Conservation (phyloP, 2,329 filamentous ascomycete genomes). For the Aspergillus fumigatiaffinis region DNA sequence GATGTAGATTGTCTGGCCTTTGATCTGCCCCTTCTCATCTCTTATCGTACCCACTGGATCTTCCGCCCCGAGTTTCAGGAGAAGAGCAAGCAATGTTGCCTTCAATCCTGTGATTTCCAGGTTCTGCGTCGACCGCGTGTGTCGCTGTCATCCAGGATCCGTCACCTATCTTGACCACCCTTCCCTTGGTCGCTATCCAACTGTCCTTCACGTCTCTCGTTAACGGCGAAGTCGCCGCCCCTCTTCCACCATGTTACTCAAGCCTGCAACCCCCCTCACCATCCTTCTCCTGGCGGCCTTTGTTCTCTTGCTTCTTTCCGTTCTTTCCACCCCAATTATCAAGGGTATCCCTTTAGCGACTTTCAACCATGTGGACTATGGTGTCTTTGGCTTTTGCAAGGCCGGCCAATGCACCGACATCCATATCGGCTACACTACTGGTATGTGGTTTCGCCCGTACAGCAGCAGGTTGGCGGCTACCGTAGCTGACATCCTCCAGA, state of each 20-base stretch:
- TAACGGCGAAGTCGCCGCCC: slow-evolving; percentile 11
- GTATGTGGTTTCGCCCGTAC: slow-evolving; percentile 50
- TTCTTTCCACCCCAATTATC: slow-evolving; percentile 88
- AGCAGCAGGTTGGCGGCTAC: slow-evolving; percentile 5
- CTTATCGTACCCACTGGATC: background rate
- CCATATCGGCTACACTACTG: slow-evolving; percentile 78
- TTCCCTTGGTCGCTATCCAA: background rate
- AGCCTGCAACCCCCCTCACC: slow-evolving; percentile 86
- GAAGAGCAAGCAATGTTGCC: slow-evolving; percentile 8
- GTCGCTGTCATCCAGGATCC: slow-evolving; percentile 7
- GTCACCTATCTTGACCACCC: background rate
- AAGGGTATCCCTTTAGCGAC: slow-evolving; percentile 77
- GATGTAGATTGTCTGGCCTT: background rate
- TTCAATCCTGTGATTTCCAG: slow-evolving; percentile 8
- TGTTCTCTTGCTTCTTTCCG: slow-evolving; percentile 75
- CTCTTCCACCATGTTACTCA: slow-evolving; percentile 63
- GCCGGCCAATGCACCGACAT: slow-evolving; percentile 63
- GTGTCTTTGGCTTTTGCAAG: slow-evolving; percentile 87
- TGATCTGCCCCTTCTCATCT: background rate
- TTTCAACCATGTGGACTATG: slow-evolving; percentile 74
- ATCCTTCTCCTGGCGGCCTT: slow-evolving; percentile 83
- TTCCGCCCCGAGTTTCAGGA: slow-evolving; percentile 1
- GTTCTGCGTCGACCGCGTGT: slow-evolving; percentile 1
- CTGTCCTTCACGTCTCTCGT: background rate
- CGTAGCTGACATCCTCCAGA: slow-evolving; percentile 17